These are phyloP conservation scores for Aspergillus mulundensis DNA, from an alignment of 495 filamentous ascomycete genomes.

Conservation along the genomic window DNA sequence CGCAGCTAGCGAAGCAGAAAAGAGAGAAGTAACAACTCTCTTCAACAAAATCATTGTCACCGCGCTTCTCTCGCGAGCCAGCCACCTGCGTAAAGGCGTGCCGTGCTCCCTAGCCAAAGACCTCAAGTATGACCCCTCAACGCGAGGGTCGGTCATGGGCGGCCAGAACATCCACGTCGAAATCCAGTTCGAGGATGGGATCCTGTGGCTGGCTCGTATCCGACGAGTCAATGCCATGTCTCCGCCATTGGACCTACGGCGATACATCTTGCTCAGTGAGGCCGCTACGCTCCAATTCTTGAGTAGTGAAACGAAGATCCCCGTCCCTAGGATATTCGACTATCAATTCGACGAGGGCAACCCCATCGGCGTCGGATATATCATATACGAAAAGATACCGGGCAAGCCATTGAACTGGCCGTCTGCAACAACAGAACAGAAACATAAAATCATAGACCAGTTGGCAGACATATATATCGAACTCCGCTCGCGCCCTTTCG, in stretches of 20 bases:
- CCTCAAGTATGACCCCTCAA: conserved; percentile 26
- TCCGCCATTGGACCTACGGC: conserved; percentile 24
- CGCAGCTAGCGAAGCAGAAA: no score
- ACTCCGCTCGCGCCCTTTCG: conserved; percentile 27
- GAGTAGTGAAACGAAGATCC: conserved; percentile 22
- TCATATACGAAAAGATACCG: conserved; percentile 42
- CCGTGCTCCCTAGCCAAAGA: conserved; percentile 19
- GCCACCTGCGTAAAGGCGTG: conserved; percentile 23
- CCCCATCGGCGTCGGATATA: conserved; percentile 33
- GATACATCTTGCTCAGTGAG: conserved; percentile 2
- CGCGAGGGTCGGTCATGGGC: conserved; percentile 30
- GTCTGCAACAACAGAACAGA: conserved; percentile 19
- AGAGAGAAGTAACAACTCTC: conserved; percentile 25
- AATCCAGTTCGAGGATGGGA: conserved; percentile 26
- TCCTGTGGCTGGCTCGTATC: conserved; percentile 25
- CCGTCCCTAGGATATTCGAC: conserved; percentile 27
- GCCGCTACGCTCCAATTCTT: background rate
- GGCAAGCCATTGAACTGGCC: conserved; percentile 34
- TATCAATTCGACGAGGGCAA: conserved; percentile 27
- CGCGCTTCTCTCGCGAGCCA: conserved; percentile 22
- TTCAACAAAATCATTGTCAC: conserved; percentile 26
- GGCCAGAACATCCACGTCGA: conserved; percentile 35
- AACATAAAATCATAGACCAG: conserved; percentile 32
- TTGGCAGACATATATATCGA: conserved; percentile 40
- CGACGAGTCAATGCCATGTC: conserved; percentile 28